Evolutionary conservation across 305 asterid species (phyloP).

Genomic region (Andrographis paniculata): DNA sequence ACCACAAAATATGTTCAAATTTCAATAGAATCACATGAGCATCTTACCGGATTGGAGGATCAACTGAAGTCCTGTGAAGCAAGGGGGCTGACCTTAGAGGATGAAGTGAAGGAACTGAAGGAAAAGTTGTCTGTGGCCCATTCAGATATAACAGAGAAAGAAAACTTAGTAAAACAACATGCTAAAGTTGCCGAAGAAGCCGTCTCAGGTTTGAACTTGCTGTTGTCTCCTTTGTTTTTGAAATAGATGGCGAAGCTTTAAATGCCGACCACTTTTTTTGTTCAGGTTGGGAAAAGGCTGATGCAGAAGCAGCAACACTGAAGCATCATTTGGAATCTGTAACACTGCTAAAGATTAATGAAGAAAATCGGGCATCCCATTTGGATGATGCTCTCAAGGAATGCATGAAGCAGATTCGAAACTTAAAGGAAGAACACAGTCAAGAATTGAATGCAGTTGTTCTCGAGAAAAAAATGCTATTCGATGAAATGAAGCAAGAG

Average conservation of each 20-base stretch:
- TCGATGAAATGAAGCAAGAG: slow-evolving; percentile 66
- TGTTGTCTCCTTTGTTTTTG: slow-evolving; percentile 7
- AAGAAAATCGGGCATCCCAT: slow-evolving; percentile 83
- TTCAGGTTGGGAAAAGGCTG: slow-evolving; percentile 97
- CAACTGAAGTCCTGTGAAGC: slow-evolving; percentile 55
- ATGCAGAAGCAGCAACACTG: slow-evolving; percentile 84
- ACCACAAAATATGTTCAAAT: slow-evolving; percentile 77
- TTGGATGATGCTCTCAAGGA: slow-evolving; percentile 93
- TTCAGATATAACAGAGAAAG: slow-evolving; percentile 64
- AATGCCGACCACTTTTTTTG: slow-evolving; percentile 15
- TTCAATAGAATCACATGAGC: slow-evolving; percentile 66
- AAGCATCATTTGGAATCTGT: slow-evolving; percentile 83
- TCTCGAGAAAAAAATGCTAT: slow-evolving; percentile 51
- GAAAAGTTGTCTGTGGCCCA: slow-evolving; percentile 66
- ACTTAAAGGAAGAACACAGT: slow-evolving; percentile 84
- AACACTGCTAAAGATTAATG: slow-evolving; percentile 80
- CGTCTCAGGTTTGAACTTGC: slow-evolving; percentile 58
- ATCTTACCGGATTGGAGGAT: slow-evolving; percentile 83
- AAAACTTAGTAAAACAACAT: slow-evolving; percentile 82
- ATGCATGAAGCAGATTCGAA: slow-evolving; percentile 82
- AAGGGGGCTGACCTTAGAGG: slow-evolving; percentile 50
- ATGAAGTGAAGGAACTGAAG: slow-evolving; percentile 63
- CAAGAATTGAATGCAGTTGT: slow-evolving; percentile 51
- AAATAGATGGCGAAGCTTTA: slow-evolving; percentile 11
- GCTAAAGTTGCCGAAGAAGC: slow-evolving; percentile 98